phyloP scores from a whole-genome alignment of 441 rosid genomes.

The Hypseocharis bilobata region DNA sequence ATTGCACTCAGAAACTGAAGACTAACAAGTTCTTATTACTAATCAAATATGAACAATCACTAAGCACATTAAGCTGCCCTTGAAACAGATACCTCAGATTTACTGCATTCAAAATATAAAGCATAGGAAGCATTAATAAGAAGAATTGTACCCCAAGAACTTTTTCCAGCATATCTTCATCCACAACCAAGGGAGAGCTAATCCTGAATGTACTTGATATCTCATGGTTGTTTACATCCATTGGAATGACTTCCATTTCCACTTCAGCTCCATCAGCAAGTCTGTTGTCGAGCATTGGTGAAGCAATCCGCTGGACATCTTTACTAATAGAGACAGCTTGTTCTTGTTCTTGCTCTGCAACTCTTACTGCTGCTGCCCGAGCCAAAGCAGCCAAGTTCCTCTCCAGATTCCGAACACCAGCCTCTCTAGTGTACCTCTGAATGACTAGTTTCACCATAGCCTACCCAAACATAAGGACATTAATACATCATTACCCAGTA shows the following conservation, averaged over 20 bases:
- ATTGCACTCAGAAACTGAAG: too few species aligned
- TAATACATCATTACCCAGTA: constrained; percentile 1
- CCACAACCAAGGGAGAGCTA: constrained; percentile 64
- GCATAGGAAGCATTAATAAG: neutral
- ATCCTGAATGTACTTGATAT: constrained; percentile 55
- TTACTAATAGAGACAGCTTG: constrained; percentile 65
- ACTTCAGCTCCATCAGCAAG: constrained; percentile 89
- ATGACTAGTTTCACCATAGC: constrained; percentile 75
- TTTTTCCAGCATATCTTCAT: constrained; percentile 85
- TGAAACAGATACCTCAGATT: neutral
- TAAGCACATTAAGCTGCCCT: constrained; percentile 1
- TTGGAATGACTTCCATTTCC: constrained; percentile 95
- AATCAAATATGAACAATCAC: neutral
- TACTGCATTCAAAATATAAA: neutral
- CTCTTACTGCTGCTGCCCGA: constrained; percentile 94
- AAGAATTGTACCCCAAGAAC: constrained; percentile 61
- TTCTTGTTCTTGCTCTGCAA: constrained; percentile 81
- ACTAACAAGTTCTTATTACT: neutral
- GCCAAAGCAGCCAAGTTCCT: constrained; percentile 91
- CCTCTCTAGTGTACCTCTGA: constrained; percentile 93
- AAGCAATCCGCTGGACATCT: constrained; percentile 61
- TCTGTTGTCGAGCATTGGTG: constrained; percentile 74
- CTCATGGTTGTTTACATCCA: constrained; percentile 71
- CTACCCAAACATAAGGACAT: constrained; percentile 32
- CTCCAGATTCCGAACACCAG: constrained; percentile 86